Evolutionary conservation across 1,284 basidiomycete species (phyloP), one percentile per base, ranked within the genome.

Genomic region (Veloporphyrellus conicus): DNA sequence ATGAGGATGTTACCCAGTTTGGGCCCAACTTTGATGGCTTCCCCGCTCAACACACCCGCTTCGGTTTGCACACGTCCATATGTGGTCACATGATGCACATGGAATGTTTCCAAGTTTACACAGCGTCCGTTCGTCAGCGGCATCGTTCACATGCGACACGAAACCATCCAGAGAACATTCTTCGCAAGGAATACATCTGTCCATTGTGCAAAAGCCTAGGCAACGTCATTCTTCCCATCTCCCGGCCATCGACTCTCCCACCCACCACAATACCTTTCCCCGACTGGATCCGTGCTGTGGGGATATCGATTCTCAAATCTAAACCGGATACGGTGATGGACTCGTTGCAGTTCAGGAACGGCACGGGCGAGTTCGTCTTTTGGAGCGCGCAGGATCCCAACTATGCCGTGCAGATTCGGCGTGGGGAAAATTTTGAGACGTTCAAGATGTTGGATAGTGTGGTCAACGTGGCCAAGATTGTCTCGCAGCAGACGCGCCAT

Each of bases 51-150:
- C 80, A 79, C 53, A 87, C 86, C 14, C 81, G 83, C 25, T 93
- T 93, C 57, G 96, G 95, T 6, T 73, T 98, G 23, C 80, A 94
- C 61, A 76, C 87, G 4, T 94, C 93, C 3, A 87, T 93, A 22
- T 99, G 95, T 68, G 93, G 88, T 31, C 96, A 99, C 65, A 84
- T 94, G 76, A 99, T 99, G 94, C 96, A 99, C 69, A 72, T 95
- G 52, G 81, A 86, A 34, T 99, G 96, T 69, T 97, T 99, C 72
- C 84, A 88, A 48, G 85, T 87, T 1, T 99, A 99, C 67, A 93
- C 82, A 57, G 70, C 81, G 3, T 93, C 92, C 15, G 88, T 96
- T 45, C 82, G 92, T 47, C 85, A 88, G 54, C 83, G 95, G 15
- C 96, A 99, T 66, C 81, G 88, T 5, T 77, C 85, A 0, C 95